Base-by-base conservation (phyloP, 352 stramenopile genomes). In the Phytophthora syringae region DNA sequence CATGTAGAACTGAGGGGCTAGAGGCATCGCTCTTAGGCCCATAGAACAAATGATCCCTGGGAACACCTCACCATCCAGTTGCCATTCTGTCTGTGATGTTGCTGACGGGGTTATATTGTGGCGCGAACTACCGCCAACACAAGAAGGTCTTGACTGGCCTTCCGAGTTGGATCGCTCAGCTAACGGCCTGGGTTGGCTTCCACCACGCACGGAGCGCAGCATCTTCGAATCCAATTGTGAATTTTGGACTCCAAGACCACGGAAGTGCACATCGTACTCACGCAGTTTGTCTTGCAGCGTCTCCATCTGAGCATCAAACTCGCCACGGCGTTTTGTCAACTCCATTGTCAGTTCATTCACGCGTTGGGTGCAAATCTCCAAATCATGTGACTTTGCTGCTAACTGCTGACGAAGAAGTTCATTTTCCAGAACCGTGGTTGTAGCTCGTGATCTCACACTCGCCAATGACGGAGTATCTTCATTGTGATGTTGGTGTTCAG, bases 11-110 rank as follows among this genome's bases (percentile, higher is more conserved):
- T 15, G 76, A 86, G 2, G 75, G 69, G 22, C 77, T 86, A 10
- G 81, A 78, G 0, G 78, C 71, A 27, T 90, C 83, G 30, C 69
- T 82, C 67, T 90, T 89, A 1, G 81, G 81, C 0, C 81, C 83
- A 47, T 88, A 90, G 34, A 90, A 90, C 24, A 89, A 61, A 50
- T 92, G 83, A 13, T 80, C 78, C 48, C 72, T 79, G 84, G 84
- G 27, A 88, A 89, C 16, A 90, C 68, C 30, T 92, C 84, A 32
- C 84, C 68, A 54, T 92, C 81, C 36, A 89, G n/a, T 5, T 74
- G 56, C 84, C 84, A 92, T 5, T 80, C 68, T 24, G 77, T 76
- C 0, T 64, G 59, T 16, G 70, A 71, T n/a, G 60, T 75, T 7
- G 60, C 60, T 0, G 76, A 64, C 24, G 65, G 77, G 7, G 67